phyloP scores from a whole-genome alignment of 108 stramenopile genomes.

The Aurantiochytrium sp. region DNA sequence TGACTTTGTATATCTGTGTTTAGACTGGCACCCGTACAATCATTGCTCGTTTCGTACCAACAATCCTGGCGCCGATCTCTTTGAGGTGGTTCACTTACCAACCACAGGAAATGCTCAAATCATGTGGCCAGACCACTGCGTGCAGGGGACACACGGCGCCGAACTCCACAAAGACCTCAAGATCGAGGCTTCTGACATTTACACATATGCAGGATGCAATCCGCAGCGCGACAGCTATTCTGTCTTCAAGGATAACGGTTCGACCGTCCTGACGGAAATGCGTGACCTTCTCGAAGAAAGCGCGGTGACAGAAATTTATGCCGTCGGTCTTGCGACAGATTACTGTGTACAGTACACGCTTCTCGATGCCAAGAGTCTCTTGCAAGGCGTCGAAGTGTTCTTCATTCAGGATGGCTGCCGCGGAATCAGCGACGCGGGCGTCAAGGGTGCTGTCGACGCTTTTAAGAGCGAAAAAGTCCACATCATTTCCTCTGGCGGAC shows the following conservation, averaged over 20 bases:
- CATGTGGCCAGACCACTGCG: constrained; percentile 32
- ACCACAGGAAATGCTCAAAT: constrained; percentile 6
- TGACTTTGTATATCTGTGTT: constrained; percentile 15
- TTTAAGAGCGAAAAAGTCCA: neutral
- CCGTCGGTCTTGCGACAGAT: constrained; percentile 17
- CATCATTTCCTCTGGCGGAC: neutral
- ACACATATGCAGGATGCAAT: neutral
- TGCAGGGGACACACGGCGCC: constrained; percentile 18
- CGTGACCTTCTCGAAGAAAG: neutral
- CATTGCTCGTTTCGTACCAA: constrained; percentile 20
- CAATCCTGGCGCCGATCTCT: constrained; percentile 17
- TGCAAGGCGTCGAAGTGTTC: neutral
- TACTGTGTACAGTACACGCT: constrained; percentile 24
- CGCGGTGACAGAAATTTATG: constrained; percentile 4
- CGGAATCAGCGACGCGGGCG: neutral
- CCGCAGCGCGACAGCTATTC: constrained; percentile 16
- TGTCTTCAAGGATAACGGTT: constrained; percentile 20
- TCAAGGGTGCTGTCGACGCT: neutral
- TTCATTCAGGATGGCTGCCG: constrained; percentile 14
- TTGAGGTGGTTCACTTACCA: neutral
- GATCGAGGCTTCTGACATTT: neutral
- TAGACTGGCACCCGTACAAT: constrained; percentile 25
- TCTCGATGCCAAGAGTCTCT: neutral
- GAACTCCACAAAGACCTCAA: constrained; percentile 17
- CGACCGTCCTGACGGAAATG: constrained; percentile 2